Evolutionary conservation across 2,329 filamentous ascomycete genomes (phyloP).

Genomic region (Byssochlamys sp.): DNA sequence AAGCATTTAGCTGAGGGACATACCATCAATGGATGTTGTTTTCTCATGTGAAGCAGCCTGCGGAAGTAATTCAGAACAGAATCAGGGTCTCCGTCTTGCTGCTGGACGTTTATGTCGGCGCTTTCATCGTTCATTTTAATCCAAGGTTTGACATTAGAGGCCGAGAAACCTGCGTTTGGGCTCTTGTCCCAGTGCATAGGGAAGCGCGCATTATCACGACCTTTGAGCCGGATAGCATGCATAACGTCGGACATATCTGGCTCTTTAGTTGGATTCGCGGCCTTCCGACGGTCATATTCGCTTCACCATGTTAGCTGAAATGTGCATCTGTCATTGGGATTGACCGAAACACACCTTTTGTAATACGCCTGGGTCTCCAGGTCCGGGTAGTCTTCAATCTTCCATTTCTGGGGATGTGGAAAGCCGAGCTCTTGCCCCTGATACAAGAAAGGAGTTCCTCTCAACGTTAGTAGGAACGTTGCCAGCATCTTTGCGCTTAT

Average conservation of each 20-base stretch:
- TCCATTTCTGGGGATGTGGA: slow-evolving; percentile 45
- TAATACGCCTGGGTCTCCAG: slow-evolving; percentile 43
- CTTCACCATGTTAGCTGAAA: neutral
- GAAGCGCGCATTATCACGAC: slow-evolving; percentile 55
- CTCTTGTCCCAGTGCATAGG: slow-evolving; percentile 57
- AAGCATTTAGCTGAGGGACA: neutral
- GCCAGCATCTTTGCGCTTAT: slow-evolving; percentile 46
- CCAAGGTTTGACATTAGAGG: slow-evolving; percentile 43
- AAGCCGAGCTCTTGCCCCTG: slow-evolving; percentile 55
- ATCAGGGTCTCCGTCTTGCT: slow-evolving; percentile 21
- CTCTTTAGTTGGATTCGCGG: slow-evolving; percentile 5
- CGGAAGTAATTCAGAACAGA: slow-evolving; percentile 51
- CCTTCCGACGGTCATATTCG: slow-evolving; percentile 7
- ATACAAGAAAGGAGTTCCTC: slow-evolving; percentile 50
- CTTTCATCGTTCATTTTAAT: slow-evolving; percentile 56
- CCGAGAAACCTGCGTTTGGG: slow-evolving; percentile 53
- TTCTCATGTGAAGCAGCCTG: slow-evolving; percentile 44
- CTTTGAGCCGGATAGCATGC: slow-evolving; percentile 8
- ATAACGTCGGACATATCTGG: slow-evolving; percentile 10
- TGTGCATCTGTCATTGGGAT: neutral
- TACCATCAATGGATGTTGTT: slow-evolving; percentile 31
- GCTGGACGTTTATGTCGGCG: slow-evolving; percentile 47
- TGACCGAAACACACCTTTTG: slow-evolving; percentile 21
- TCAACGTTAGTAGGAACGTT: slow-evolving; percentile 39
- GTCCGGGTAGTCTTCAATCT: slow-evolving; percentile 35